phyloP scores from a whole-genome alignment of 805 yeast species.

The Schwanniomyces polymorphus region DNA sequence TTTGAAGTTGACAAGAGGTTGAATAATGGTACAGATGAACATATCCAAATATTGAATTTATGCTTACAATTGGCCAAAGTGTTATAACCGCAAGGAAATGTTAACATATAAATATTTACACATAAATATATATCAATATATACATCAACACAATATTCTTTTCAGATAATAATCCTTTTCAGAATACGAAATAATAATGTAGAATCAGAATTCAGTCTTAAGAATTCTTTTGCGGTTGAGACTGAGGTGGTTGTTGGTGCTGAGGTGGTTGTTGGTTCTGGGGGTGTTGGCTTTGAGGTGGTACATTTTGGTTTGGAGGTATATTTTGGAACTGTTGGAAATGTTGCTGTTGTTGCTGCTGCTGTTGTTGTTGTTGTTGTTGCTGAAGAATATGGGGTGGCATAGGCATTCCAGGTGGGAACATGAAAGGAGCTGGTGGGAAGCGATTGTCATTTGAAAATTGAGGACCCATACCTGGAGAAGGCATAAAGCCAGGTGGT shows the following conservation, averaged over 20 bases:
- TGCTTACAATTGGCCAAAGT: slow-evolving; percentile 28
- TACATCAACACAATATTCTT: neutral
- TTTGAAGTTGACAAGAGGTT: slow-evolving; percentile 76
- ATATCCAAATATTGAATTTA: slow-evolving; percentile 73
- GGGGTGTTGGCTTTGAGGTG: slow-evolving; percentile 7
- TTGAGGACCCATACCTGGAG: slow-evolving; percentile 22
- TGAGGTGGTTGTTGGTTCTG: slow-evolving; percentile 3
- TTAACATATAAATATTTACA: neutral
- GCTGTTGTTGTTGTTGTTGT: slow-evolving; percentile 14
- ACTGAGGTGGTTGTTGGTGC: neutral
- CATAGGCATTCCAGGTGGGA: slow-evolving; percentile 14
- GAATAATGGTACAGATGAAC: slow-evolving; percentile 87
- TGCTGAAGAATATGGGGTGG: slow-evolving; percentile 8
- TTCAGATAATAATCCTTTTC: neutral
- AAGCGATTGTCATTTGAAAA: slow-evolving; percentile 9
- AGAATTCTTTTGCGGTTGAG: neutral
- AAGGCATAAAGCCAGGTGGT: slow-evolving; percentile 6
- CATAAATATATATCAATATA: neutral
- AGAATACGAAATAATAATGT: too few relatives aligned
- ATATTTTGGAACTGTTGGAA: slow-evolving; percentile 10
- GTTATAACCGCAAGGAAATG: slow-evolving; percentile 8
- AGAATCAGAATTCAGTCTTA: too few relatives aligned
- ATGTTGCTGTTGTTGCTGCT: slow-evolving; percentile 7
- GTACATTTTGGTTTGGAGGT: slow-evolving; percentile 13
- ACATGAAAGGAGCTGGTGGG: slow-evolving; percentile 10